These are phyloP conservation scores for Puccinia horiana DNA, from an alignment of 1,284 basidiomycete genomes.

Conservation along the genomic window DNA sequence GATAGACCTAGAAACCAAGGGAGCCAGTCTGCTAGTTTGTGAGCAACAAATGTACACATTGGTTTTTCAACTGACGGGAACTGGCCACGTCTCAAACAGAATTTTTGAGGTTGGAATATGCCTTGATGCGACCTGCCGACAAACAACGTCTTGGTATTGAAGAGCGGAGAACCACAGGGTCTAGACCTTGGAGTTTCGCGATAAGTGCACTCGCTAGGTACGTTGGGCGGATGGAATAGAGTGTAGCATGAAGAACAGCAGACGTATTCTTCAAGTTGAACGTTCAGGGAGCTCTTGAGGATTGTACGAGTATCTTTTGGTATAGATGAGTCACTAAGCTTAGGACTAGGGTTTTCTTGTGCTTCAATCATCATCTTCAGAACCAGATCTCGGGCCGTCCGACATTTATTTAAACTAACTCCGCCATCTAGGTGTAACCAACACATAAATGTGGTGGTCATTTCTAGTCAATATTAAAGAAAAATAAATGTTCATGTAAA, in stretches of 20 bases:
- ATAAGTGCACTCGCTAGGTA: conserved; percentile 1
- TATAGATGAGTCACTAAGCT: background rate
- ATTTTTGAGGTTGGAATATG: background rate
- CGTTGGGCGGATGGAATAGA: background rate
- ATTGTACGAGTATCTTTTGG: conserved; percentile 11
- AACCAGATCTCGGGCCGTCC: background rate
- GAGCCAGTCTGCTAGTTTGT: background rate
- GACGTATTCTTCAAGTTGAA: background rate
- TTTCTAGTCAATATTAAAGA: background rate
- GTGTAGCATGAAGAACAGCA: conserved; percentile 15
- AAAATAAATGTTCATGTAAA: background rate
- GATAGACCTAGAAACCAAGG: background rate
- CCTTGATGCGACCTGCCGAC: background rate
- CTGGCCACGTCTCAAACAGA: background rate
- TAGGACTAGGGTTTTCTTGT: background rate
- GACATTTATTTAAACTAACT: conserved; percentile 7
- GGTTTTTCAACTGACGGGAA: background rate
- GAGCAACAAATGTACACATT: background rate
- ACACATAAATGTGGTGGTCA: background rate
- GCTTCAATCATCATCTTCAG: background rate
- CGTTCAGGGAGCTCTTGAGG: conserved; percentile 1
- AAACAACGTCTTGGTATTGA: background rate
- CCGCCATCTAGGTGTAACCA: conserved; percentile 10
- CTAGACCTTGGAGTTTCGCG: background rate
- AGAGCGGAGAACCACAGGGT: background rate